Base-by-base conservation (phyloP, 1,284 basidiomycete genomes). In the Papiliotrema nemorosa region DNA sequence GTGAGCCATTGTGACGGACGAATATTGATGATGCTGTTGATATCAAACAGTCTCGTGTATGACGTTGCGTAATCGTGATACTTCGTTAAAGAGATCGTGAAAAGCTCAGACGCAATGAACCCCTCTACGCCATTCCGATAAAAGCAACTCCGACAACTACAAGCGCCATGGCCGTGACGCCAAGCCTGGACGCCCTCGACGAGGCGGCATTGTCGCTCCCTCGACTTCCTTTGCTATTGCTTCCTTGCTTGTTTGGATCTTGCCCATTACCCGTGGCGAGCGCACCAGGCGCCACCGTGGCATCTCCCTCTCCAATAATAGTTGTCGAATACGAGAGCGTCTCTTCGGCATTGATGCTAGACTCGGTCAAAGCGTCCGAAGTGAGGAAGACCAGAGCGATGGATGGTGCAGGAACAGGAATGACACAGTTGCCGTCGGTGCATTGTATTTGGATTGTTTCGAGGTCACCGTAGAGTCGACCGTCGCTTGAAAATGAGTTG, bases 311-410 rank as follows among this genome's bases (percentile, higher is more conserved):
- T 16, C 66, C 69, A 37, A 70, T 53, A 21, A 69, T 58, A 22
- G 66, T 68, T 16, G 84, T 87, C 12, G 79, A 60, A 63, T 81
- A 87, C 21, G 83, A 85, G 50, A 69, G 62, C 1, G 78, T 75
- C 6, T 72, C 64, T 5, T 59, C 50, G 2, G 45, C 51, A 0
- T 73, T 70, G 0, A 75, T 69, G 4, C 69, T 67, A 0, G 76
- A 72, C 37, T 78, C 76, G 1, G 63, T 58, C 50, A 79, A 58
- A 2, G 80, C 77, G 6, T 68, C 66, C 33, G 78, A 70, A n/a
- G 73, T 77, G 43, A 89, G 74, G 78, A 85, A 88, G 21, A 89
- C 85, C 45, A 89, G 76, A 4, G 85, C 86, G 49, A 82, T 81
- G 12, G 80, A 80, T 0, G 87, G 87, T 1, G 85, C 86, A n/a